These are phyloP conservation scores for Termitomyces sp. DNA, from an alignment of 768 basidiomycete genomes.

Conservation along the genomic window DNA sequence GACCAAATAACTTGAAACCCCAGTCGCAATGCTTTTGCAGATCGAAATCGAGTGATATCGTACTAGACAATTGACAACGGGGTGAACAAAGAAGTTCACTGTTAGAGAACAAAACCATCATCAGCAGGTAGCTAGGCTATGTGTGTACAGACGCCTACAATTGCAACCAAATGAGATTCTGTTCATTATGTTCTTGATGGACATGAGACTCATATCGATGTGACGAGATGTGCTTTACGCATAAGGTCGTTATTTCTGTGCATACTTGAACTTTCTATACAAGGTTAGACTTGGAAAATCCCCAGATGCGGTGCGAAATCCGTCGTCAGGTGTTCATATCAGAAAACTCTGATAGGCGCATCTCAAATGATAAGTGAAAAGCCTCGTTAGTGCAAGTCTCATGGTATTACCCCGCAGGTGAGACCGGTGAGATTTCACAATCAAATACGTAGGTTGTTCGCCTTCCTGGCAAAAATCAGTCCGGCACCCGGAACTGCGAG, in stretches of 20 bases:
- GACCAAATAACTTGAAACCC: too few relatives aligned
- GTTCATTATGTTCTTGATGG: too few relatives aligned
- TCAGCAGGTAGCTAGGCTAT: too few relatives aligned
- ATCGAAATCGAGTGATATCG: neutral
- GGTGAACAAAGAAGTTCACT: neutral
- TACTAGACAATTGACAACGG: too few relatives aligned
- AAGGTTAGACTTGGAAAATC: too few relatives aligned
- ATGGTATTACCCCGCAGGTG: neutral
- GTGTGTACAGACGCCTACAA: too few relatives aligned
- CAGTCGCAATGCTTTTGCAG: neutral
- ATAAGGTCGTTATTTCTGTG: neutral
- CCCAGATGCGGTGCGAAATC: conserved; percentile 3
- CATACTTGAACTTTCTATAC: neutral
- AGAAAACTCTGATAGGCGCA: neutral
- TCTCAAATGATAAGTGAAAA: neutral
- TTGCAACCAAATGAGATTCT: too few relatives aligned
- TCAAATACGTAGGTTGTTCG: too few relatives aligned
- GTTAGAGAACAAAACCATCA: neutral
- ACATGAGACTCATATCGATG: too few relatives aligned
- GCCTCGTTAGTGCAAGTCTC: neutral
- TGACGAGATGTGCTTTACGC: neutral
- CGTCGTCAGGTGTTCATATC: conserved; percentile 3
- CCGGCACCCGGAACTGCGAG: neutral
- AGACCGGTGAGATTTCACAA: too few relatives aligned
- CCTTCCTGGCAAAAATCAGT: too few relatives aligned